These are phyloP conservation scores for Metrosideros polymorpha DNA, from an alignment of 441 rosid genomes.

Conservation along the genomic window DNA sequence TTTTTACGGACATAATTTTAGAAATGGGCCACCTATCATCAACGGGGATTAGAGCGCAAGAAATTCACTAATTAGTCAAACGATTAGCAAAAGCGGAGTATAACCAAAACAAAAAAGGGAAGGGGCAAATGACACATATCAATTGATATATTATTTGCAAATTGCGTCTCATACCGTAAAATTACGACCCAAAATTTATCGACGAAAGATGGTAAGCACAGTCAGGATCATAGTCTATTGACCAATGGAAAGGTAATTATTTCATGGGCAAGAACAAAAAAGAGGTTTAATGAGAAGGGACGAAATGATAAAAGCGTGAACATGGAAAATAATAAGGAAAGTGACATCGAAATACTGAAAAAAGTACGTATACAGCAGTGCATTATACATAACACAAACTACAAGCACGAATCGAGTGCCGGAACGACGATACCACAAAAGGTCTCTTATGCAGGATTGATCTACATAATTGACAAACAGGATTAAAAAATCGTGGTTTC, in stretches of 20 bases:
- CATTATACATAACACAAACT: background rate
- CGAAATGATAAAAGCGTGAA: background rate
- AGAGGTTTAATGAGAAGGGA: background rate
- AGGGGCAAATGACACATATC: background rate
- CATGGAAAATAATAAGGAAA: background rate
- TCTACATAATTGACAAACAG: background rate
- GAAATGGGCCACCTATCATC: background rate
- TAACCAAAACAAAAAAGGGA: background rate
- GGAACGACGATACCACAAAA: background rate
- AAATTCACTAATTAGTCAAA: background rate
- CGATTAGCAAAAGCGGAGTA: background rate
- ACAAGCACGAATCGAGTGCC: background rate
- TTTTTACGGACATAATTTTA: background rate
- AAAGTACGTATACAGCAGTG: background rate
- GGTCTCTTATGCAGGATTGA: background rate
- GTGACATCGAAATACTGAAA: background rate
- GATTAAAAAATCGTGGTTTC: background rate
- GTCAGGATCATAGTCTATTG: background rate
- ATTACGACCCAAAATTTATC: background rate
- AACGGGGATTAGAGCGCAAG: background rate
- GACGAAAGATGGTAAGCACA: background rate
- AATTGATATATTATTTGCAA: background rate
- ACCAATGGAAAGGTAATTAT: background rate
- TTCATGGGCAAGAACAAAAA: background rate
- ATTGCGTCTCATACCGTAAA: background rate